Evolutionary conservation across 768 basidiomycete species (phyloP).

Genomic region (Paxillus involutus): DNA sequence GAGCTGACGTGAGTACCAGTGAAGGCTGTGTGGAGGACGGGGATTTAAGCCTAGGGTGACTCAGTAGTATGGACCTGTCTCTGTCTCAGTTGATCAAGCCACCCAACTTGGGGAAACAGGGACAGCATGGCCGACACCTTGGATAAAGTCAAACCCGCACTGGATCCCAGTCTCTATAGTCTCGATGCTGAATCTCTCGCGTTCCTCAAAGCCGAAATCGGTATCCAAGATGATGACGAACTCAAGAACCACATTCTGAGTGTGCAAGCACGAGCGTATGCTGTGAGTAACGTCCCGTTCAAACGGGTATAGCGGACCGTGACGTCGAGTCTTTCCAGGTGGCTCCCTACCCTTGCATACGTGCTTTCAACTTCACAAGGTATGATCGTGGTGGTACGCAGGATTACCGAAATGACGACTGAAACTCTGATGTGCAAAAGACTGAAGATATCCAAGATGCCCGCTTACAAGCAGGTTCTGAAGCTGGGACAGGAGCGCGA

Average conservation of each 20-base stretch:
- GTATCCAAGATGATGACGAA: slow-evolving; percentile 28
- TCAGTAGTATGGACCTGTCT: no score
- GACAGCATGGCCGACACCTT: no score
- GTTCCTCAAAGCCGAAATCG: slow-evolving; percentile 31
- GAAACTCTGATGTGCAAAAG: slow-evolving; percentile 3
- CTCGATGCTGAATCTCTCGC: slow-evolving; percentile 7
- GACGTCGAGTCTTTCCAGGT: slow-evolving; percentile 10
- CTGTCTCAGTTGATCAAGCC: no score
- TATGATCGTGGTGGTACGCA: background rate
- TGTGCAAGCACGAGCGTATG: slow-evolving; percentile 34
- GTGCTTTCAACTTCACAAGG: slow-evolving; percentile 17
- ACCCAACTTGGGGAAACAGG: no score
- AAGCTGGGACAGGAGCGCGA: slow-evolving; percentile 35
- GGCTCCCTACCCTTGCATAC: slow-evolving; percentile 24
- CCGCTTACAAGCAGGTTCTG: slow-evolving; percentile 29
- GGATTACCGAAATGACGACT: background rate
- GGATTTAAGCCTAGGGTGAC: no score
- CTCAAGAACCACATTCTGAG: slow-evolving; percentile 33
- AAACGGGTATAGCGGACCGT: background rate
- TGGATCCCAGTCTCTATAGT: slow-evolving; percentile 17
- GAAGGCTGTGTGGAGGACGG: no score
- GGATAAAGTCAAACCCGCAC: background rate
- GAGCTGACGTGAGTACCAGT: no score
- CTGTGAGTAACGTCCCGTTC: slow-evolving; percentile 15
- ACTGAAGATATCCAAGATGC: slow-evolving; percentile 17